phyloP scores from a whole-genome alignment of 2,329 filamentous ascomycete species.

The Aulographum hederae region DNA sequence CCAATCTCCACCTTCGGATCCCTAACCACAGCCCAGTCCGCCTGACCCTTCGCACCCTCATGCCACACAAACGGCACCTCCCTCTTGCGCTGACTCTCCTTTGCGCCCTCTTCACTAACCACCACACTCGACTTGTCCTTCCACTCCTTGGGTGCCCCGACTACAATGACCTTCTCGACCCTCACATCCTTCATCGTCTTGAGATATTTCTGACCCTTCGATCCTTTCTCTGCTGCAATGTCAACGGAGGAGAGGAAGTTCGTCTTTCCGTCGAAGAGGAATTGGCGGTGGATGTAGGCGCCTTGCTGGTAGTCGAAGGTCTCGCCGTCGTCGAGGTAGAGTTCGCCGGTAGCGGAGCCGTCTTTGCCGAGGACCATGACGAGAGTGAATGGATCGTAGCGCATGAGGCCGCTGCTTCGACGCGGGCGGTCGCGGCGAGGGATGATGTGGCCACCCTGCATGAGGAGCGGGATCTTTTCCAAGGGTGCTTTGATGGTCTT shows the following conservation, averaged over 20 bases:
- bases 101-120: conserved; percentile 40
- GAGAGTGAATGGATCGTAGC: conserved; percentile 85
- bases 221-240: conserved; percentile 32
- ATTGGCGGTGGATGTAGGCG: conserved; percentile 73
- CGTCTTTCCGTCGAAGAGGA: conserved; percentile 39
- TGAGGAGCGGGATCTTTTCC: conserved; percentile 73
- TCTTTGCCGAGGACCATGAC: conserved; percentile 53
- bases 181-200: conserved; percentile 61
- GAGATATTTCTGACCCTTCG: conserved; percentile 54
- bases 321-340: conserved; percentile 90
- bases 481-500: conserved; percentile 60
- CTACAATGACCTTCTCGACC: conserved; percentile 69
- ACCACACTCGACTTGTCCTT: conserved; percentile 41
- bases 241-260: conserved; percentile 52
- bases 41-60: conserved; percentile 29
- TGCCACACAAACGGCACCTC: conserved; percentile 38
- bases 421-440: conserved; percentile 77
- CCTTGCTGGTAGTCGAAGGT: conserved; percentile 74
- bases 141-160: conserved; percentile 64
- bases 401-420: conserved; percentile 75
- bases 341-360: conserved; percentile 57
- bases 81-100: conserved; percentile 21
- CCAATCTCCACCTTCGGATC: conserved; percentile 44
- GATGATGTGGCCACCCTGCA: conserved; percentile 86
- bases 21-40: conserved; percentile 44